Base-by-base conservation (phyloP, 2,329 filamentous ascomycete genomes). In the Fusarium sp. region DNA sequence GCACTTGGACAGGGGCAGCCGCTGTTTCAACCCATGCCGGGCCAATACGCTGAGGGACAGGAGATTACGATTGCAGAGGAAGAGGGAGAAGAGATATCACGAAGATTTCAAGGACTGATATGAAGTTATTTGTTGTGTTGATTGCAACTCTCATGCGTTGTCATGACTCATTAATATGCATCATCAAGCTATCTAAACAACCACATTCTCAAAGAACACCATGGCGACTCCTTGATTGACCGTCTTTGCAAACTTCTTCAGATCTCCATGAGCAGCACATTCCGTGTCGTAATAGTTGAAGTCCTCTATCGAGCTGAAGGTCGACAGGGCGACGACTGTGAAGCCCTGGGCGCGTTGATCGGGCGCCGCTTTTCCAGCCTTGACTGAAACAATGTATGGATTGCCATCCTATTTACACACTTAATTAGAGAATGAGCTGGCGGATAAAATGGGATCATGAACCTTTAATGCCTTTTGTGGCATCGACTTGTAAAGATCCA, bases 261-360 rank as follows among this genome's bases (percentile, higher is more conserved):
- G 67, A 35, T 81, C 76, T 1, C 74, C 72, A 35, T 83, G 82
- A 0, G 80, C 80, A 0, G 73, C 67, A 42, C 81, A 83, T 38
- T 80, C 83, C 3, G 84, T 84, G 73, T 92, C 90, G 76, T 92
- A 92, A 75, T 87, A 92, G 17, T 86, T 83, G 85, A 92, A 89
- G 64, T 92, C 90, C 4, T 89, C 89, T 24, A 86, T 73, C 1
- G 85, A 88, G 3, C 84, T 83, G 71, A 92, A 92, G 0, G 85
- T 85, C 2, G 88, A 90, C 59, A 88, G 85, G 0, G 87, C 88
- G 1, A 87, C 84, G 42, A 92, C 66, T 2, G 87, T 92, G 80
- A 85, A 91, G 5, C 90, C 90, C 73, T 91, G 86, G 66, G 83
- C 86, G 5, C 90, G 86, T 5, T 87, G 83, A 69, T 91, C 89